These are phyloP conservation scores for Musa beccarii DNA, from an alignment of 176 grass and related monocot genomes.

Conservation along the genomic window DNA sequence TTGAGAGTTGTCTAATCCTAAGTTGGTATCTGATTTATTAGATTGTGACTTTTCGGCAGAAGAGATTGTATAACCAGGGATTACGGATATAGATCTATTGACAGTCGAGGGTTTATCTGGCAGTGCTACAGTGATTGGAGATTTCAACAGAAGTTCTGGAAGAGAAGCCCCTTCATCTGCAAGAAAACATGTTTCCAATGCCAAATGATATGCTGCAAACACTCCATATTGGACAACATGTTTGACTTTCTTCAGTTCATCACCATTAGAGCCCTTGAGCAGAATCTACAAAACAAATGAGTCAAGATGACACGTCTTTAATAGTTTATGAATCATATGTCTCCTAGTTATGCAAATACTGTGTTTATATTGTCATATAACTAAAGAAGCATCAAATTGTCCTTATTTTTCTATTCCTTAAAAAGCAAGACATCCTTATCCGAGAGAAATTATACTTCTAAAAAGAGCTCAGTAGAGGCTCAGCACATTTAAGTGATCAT, in stretches of 20 bases:
- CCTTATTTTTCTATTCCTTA: not conserved
- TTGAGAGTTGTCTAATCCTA: slow-evolving; percentile 19
- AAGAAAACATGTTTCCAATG: slow-evolving; percentile 97
- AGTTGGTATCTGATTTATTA: slow-evolving; percentile 26
- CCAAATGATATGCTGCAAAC: slow-evolving; percentile 98
- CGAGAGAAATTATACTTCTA: not conserved
- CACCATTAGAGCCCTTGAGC: slow-evolving; percentile 67
- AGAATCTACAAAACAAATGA: slow-evolving; percentile 54
- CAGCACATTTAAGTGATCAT: not conserved
- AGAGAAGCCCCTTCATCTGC: slow-evolving; percentile 97
- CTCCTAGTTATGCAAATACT: not conserved
- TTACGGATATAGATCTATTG: slow-evolving; percentile 74
- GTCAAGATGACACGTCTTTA: not conserved
- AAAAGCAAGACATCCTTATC: not conserved
- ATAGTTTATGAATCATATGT: not conserved
- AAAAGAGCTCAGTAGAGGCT: not conserved
- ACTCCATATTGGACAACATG: slow-evolving; percentile 97
- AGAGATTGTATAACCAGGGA: slow-evolving; percentile 46
- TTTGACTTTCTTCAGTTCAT: slow-evolving; percentile 95
- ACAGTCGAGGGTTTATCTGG: slow-evolving; percentile 75
- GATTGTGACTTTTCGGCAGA: slow-evolving; percentile 28
- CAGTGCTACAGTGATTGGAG: slow-evolving; percentile 80
- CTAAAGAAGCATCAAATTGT: not conserved
- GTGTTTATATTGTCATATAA: not conserved
- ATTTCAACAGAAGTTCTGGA: slow-evolving; percentile 78